A percentile compares a stretch with the other conserved stretches of the same genome.
Evolutionary conservation across 768 basidiomycete genomes (phyloP).

Genomic region (Hygrophorus russula): DNA sequence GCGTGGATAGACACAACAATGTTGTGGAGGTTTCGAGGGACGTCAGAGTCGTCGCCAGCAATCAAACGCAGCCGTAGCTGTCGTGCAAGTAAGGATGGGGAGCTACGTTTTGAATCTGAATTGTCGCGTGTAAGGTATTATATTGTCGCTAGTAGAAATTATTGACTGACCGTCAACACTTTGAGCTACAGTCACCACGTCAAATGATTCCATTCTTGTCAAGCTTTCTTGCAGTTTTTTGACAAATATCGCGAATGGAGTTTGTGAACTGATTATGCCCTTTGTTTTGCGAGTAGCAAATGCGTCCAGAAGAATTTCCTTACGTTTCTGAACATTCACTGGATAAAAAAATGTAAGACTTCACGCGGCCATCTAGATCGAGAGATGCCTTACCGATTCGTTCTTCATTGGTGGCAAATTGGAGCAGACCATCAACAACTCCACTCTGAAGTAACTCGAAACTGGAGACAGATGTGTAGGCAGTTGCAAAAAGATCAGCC

Average conservation of each 20-base stretch:
- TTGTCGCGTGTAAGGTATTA: conserved; percentile 1
- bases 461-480: conserved; percentile 77
- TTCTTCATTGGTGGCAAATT: conserved; percentile 63
- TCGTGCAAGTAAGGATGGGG: conserved; percentile 84
- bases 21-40: conserved; percentile 78
- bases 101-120: conserved; percentile 81
- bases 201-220: conserved; percentile 91
- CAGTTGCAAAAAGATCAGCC: conserved; percentile 69
- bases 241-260: conserved; percentile 67
- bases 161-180: conserved; percentile 58
- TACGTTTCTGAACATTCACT: conserved; percentile 60
- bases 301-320: conserved; percentile 70
- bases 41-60: conserved; percentile 82
- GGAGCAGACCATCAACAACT: conserved; percentile 76
- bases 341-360: conserved; percentile 6
- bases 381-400: conserved; percentile 39
- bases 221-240: conserved; percentile 95
- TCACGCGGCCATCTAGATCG: not conserved
- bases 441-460: conserved; percentile 95
- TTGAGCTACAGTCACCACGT: conserved; percentile 83
- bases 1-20: conserved; percentile 97
- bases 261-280: conserved; percentile 32
- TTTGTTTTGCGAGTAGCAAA: conserved; percentile 50
- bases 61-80: conserved; percentile 83
- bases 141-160: conserved; percentile 1